Evolutionary conservation across 2,329 filamentous ascomycete species (phyloP), one percentile per base, ranked within the genome.

Genomic region (Lachnellula arida): DNA sequence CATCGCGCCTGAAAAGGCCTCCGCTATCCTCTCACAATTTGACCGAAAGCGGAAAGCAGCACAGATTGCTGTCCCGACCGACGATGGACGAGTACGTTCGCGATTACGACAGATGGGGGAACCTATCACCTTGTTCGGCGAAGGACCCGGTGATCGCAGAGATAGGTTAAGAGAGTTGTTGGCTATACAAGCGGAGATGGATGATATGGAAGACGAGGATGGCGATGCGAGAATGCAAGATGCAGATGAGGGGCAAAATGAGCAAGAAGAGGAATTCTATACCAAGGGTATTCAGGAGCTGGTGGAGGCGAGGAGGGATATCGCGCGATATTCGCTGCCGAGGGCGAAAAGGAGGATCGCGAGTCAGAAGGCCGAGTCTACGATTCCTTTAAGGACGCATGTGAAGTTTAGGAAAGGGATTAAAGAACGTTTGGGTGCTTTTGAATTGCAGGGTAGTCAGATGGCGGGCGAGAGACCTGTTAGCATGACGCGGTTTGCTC

Each of bases 261-360:
- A 92, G 52, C 84, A 87, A 64, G 89, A 95, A 62, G 91, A 97
- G 68, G 94, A 99, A 65, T 99, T 97, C 72, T 99, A 97, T 71
- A 96, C 93, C 0, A 82, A 88, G 65, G 94, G 94, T 3, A 83
- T 85, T 1, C 78, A 82, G 4, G 85, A 86, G 42, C 77, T 99
- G 23, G 74, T 96, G 4, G 78, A 88, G 50, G 89, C 91, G 2
- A 81, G 94, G 58, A 84, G 85, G 65, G 81, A 87, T 25, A 91
- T 99, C 59, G 91, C 92, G 6, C 79, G 81, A 46, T 97, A 87
- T 72, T 96, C 91, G 5, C 74, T 99, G 49, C 91, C 91, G 1
- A 80, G 90, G 54, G 89, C 94, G 50, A 90, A 89, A 70, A 81
- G 81, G 63, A 82, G 93, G 61, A 76, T 94, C 4, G 84, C 82